A percentile compares a stretch with the other conserved stretches of the same genome.
phyloP scores from a whole-genome alignment of 2,329 filamentous ascomycete species.

The Hypoxylon sp. region DNA sequence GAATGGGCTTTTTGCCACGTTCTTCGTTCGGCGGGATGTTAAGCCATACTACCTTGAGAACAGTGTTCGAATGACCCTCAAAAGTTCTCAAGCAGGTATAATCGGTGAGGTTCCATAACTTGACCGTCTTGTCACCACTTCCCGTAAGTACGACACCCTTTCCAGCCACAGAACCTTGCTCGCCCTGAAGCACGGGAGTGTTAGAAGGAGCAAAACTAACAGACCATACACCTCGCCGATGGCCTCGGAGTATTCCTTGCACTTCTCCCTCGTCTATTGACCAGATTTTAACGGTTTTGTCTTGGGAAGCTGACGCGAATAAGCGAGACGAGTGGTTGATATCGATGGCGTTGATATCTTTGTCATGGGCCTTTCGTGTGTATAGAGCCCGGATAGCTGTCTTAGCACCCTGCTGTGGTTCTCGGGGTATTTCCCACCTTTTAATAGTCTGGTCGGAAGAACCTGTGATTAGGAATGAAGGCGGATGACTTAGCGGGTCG shows the following conservation, averaged over 20 bases:
- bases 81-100: slow-evolving; percentile 95
- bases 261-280: slow-evolving; percentile 90
- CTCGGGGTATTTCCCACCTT: slow-evolving; percentile 84
- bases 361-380: slow-evolving; percentile 96
- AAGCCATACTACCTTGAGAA: slow-evolving; percentile 94
- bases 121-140: slow-evolving; percentile 95
- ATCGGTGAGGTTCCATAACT: slow-evolving; percentile 92
- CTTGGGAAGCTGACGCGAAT: slow-evolving; percentile 96
- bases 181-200: slow-evolving; percentile 79
- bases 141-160: slow-evolving; percentile 90
- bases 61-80: slow-evolving; percentile 95
- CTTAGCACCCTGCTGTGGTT: slow-evolving; percentile 63
- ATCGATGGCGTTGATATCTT: slow-evolving; percentile 97
- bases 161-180: slow-evolving; percentile 79
- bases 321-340: slow-evolving; percentile 80
- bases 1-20: slow-evolving; percentile 71
- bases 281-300: slow-evolving; percentile 98
- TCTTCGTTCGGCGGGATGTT: slow-evolving; percentile 66
- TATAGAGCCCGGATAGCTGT: slow-evolving; percentile 78
- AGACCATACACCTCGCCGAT: slow-evolving; percentile 96
- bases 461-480: slow-evolving; percentile 87
- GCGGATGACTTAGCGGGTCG: slow-evolving; percentile 83
- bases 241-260: slow-evolving; percentile 90
- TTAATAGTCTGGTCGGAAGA: slow-evolving; percentile 97
- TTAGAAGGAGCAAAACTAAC: slow-evolving; percentile 88